A percentile compares a stretch with the other conserved stretches of the same genome.
These are phyloP conservation scores for Barnettozyma vustinii DNA, from an alignment of 805 yeast species.

Conservation along the genomic window DNA sequence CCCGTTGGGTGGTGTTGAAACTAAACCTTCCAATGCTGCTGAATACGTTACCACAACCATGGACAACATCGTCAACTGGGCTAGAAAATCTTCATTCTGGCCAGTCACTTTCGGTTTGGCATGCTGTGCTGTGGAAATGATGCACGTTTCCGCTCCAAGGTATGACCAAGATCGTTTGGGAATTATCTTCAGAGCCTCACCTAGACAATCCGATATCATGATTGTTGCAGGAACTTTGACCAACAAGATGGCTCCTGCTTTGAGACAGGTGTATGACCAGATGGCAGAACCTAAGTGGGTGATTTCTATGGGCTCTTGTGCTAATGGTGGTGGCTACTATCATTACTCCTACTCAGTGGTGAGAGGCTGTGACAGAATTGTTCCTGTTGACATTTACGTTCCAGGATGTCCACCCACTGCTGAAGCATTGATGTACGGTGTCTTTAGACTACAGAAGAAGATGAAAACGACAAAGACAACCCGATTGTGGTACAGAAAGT, in stretches of 20 bases:
- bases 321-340: constrained; percentile 91
- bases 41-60: constrained; percentile 80
- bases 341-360: constrained; percentile 87
- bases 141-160: constrained; percentile 88
- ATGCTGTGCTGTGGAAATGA: constrained; percentile 93
- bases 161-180: constrained; percentile 91
- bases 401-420: constrained; percentile 94
- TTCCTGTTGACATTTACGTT: constrained; percentile 86
- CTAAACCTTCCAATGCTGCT: constrained; percentile 49
- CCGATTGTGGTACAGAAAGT: constrained; percentile 78
- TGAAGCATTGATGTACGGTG: constrained; percentile 88
- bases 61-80: constrained; percentile 85
- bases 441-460: constrained; percentile 84
- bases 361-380: constrained; percentile 82
- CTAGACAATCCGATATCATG: constrained; percentile 89
- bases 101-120: constrained; percentile 90
- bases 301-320: constrained; percentile 90
- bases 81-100: constrained; percentile 88
- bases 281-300: constrained; percentile 96
- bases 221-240: constrained; percentile 90
- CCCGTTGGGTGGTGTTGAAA: constrained; percentile 18
- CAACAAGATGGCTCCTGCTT: constrained; percentile 90
- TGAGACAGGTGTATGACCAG: constrained; percentile 89
- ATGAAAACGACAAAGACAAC: constrained; percentile 79
- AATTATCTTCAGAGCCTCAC: constrained; percentile 89